Base-by-base conservation (phyloP, 345 rosid species). In the Nasturtium officinale region DNA sequence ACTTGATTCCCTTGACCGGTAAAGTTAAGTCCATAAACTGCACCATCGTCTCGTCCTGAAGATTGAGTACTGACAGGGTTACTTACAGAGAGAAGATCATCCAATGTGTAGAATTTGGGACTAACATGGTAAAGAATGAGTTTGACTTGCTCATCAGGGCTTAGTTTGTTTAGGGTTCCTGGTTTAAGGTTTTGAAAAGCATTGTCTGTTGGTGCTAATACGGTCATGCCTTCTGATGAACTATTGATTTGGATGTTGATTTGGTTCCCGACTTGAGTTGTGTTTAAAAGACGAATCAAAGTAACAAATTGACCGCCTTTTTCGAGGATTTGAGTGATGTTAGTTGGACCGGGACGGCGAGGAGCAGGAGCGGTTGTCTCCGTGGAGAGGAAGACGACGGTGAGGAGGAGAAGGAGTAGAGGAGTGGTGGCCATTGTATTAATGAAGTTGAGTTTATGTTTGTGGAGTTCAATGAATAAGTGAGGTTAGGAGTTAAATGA, bases 121-220 rank as follows among this genome's bases (percentile, higher is more conserved):
- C 81, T 4, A 10, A 89, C 62, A 73, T 95, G 97, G 82, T 73
- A 82, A 9, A 77, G 82, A 51, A 88, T 79, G 63, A 95, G 90
- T 16, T 83, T 83, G 5, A 86, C 87, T 81, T 89, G 87, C 57
- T 89, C 30, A 7, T 87, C 82, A 0, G 38, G 0, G 40, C 32
- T 35, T 37, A 95, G 76, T 15, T 13, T 23, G 81, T 95, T 91
- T 47, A 91, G 7, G 35, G 85, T 51, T 5, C 91, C 89, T 0
- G 82, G 1, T 69, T 84, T 69, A 67, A 91, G 96, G 80, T 74
- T 88, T 79, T 82, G 79, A 66, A 95, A 95, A 62, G 93, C 99
- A 35, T 87, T 89, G 51, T 95, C 96, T 0, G 97, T 89, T 15
- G 97, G 97, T 53, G 97, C 91, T 4, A 95, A 78, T 5, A 91